Evolutionary conservation across 805 yeast genomes (phyloP).

Genomic region (Metschnikowia lachancei): DNA sequence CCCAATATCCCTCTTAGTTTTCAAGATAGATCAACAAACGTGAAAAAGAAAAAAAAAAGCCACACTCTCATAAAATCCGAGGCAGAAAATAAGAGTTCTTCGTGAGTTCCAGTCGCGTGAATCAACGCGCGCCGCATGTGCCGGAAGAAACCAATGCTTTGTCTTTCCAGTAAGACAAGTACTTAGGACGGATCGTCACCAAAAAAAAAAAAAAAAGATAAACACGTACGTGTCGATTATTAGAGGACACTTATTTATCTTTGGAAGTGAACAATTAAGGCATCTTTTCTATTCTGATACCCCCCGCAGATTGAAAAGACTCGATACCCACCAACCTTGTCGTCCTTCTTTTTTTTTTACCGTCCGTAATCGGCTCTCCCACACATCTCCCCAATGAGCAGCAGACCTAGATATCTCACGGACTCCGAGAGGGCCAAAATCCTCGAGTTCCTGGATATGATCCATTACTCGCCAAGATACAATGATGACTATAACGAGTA

Average conservation of each 20-base stretch:
- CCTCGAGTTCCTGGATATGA: constrained; percentile 87
- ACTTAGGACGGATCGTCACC: too few species aligned
- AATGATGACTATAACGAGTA: constrained; percentile 91
- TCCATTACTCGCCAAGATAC: constrained; percentile 91
- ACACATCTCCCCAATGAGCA: constrained; percentile 27
- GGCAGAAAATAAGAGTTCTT: too few species aligned
- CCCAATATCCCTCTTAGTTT: too few species aligned
- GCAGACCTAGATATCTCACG: constrained; percentile 69
- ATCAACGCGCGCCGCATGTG: constrained; percentile 5
- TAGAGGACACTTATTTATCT: too few species aligned
- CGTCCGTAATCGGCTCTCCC: constrained; percentile 3
- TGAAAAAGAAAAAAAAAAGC: too few species aligned
- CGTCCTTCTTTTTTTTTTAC: neutral
- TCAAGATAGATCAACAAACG: too few species aligned
- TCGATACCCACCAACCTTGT: neutral
- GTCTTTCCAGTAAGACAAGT: too few species aligned
- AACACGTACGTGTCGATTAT: too few species aligned
- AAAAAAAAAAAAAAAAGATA: too few species aligned
- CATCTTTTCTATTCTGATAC: neutral
- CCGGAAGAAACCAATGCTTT: neutral
- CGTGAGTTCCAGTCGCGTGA: constrained; percentile 1
- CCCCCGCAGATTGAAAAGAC: too few species aligned
- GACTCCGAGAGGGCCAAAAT: constrained; percentile 83
- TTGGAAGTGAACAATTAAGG: too few species aligned
- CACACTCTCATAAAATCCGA: too few species aligned